Percentiles rank a stretch among this genome's conserved stretches.
These are phyloP conservation scores for Rhynchospora tenuis DNA, from an alignment of 176 grass and related monocot species.

Conservation along the genomic window DNA sequence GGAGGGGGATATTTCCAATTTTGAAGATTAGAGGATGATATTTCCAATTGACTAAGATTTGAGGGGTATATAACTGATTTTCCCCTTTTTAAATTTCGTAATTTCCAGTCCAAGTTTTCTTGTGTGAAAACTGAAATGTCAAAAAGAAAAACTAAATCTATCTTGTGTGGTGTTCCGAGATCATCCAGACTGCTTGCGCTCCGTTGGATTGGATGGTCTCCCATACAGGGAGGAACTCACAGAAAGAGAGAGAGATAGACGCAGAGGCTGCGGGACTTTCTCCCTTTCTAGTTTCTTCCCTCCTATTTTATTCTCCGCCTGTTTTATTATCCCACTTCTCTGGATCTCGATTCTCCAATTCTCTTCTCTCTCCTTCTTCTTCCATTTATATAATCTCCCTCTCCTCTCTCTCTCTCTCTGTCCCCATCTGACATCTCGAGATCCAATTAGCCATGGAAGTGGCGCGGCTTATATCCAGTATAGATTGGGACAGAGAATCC, in stretches of 20 bases:
- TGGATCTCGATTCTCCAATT: conserved; percentile 15
- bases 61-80: too few relatives aligned
- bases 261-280: background rate
- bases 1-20: too few relatives aligned
- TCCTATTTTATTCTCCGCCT: background rate
- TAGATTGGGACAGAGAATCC: conserved; percentile 72
- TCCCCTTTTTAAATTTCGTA: too few relatives aligned
- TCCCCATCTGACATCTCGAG: background rate
- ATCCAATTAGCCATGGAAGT: conserved; percentile 22
- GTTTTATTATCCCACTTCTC: background rate
- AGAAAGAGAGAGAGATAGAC: background rate
- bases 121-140: background rate
- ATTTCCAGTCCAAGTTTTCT: background rate
- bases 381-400: background rate
- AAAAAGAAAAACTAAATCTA: too few relatives aligned
- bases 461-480: background rate
- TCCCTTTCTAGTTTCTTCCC: background rate
- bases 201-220: background rate
- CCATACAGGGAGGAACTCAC: background rate
- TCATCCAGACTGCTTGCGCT: background rate
- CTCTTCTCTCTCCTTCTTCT: background rate
- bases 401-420: background rate
- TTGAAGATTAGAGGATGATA: too few relatives aligned
- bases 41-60: too few relatives aligned
- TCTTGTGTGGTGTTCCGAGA: background rate